These are phyloP conservation scores for Jatropha curcas DNA, from an alignment of 345 rosid species.

Conservation along the genomic window DNA sequence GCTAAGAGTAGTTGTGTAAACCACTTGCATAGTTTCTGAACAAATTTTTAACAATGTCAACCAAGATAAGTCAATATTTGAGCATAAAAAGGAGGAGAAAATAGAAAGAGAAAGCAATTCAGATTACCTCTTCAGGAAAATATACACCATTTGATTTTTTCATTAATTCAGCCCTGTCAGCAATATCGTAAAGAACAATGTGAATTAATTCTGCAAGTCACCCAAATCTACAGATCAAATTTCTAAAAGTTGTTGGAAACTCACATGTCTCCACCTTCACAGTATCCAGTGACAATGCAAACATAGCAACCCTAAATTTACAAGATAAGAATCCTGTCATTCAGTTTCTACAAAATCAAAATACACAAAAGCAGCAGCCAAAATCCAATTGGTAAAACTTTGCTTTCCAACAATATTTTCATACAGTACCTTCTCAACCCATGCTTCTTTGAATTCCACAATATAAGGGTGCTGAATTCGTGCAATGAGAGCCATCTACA, in stretches of 20 bases:
- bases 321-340: not conserved
- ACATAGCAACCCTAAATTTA: conserved; percentile 92
- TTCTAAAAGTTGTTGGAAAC: conserved; percentile 27
- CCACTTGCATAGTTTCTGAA: conserved; percentile 98
- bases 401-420: not conserved
- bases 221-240: conserved; percentile 16
- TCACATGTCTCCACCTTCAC: conserved; percentile 99
- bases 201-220: conserved; percentile 8
- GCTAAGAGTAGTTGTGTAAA: conserved; percentile 86
- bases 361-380: not conserved
- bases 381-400: not conserved
- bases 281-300: conserved; percentile 97
- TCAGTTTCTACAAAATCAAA: not conserved
- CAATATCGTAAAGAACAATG: conserved; percentile 9
- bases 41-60: conserved; percentile 3
- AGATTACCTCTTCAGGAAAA: conserved; percentile 87
- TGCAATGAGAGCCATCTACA: conserved; percentile 91
- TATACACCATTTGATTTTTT: conserved; percentile 82
- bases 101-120: not conserved
- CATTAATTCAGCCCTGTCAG: conserved; percentile 89
- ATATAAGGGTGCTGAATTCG: conserved; percentile 89
- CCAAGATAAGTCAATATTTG: conserved; percentile 14
- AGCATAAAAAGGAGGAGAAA: not conserved
- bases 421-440: conserved; percentile 85
- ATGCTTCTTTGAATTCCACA: conserved; percentile 98